These are phyloP conservation scores for Atkinsonella texensis DNA, from an alignment of 2,329 filamentous ascomycete genomes.

Conservation along the genomic window DNA sequence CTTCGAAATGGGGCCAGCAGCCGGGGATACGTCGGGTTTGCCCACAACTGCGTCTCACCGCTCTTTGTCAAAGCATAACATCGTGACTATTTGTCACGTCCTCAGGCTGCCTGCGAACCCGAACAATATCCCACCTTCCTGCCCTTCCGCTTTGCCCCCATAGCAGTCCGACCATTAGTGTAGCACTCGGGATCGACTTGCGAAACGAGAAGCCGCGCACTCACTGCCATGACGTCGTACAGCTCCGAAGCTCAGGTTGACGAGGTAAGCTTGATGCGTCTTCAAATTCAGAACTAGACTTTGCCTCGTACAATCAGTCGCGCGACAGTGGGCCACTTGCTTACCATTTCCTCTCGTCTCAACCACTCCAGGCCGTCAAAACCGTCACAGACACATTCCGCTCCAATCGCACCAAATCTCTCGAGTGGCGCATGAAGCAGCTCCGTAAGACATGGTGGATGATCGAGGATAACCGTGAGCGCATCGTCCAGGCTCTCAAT, in stretches of 20 bases:
- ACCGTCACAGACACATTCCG: slow-evolving; percentile 6
- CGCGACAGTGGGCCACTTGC: background rate
- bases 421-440: slow-evolving; percentile 28
- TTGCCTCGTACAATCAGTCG: too few species aligned
- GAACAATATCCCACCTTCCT: too few species aligned
- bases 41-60: too few species aligned
- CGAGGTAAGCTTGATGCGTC: background rate
- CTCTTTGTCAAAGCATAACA: too few species aligned
- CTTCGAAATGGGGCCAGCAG: too few species aligned
- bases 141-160: background rate
- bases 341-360: too few species aligned
- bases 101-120: too few species aligned
- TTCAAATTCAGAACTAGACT: too few species aligned
- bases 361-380: slow-evolving; percentile 2
- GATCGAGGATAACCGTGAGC: slow-evolving; percentile 25
- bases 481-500: slow-evolving; percentile 20
- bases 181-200: background rate
- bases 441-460: slow-evolving; percentile 30
- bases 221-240: slow-evolving; percentile 2
- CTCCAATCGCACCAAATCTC: slow-evolving; percentile 19
- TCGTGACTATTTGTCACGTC: too few species aligned
- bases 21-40: too few species aligned
- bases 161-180: background rate
- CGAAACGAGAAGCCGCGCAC: background rate
- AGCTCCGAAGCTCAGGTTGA: slow-evolving; percentile 7